Base-by-base conservation (phyloP, 176 grass and related monocot genomes). In the Ampelocalamus luodianensis region DNA sequence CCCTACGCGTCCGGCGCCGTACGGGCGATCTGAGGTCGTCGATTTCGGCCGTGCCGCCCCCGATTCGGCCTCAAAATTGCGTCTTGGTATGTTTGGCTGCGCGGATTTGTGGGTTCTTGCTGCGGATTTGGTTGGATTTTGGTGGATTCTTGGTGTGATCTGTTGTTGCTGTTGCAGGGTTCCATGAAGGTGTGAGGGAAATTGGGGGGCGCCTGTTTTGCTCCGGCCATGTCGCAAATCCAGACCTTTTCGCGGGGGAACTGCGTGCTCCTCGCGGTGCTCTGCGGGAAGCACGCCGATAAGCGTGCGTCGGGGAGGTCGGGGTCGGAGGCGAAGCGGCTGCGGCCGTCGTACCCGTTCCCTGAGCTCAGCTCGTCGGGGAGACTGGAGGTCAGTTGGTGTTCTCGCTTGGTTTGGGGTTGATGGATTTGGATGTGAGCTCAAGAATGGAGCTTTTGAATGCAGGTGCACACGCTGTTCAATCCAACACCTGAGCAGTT, bases 401-500 rank as follows among this genome's bases (percentile, higher is more conserved):
- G 23, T 68, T 79, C 36, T 77, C 4, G 49, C 45, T 64, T 77
- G 40, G n/a, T 76, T 16, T 48, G 37, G 14, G 23, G 15, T 56
- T 37, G 3, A 43, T 78, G 46, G 53, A 53, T 42, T 86, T 74
- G 68, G 45, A 61, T 61, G 54, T 66, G 12, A 75, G 45, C 65
- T 84, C 2, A 85, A 74, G 6, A 27, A 36, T 5, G 72, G 34
- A 34, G 39, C 70, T 88, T 85, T 55, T 43, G 20, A 76, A 67
- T 85, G 88, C 88, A 99, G 96, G 88, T 96, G 87, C 93, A 96
- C 79, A 86, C 87, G 22, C 86, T 99, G 74, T 56, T 79, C 71
- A 99, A 96, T 83, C 96, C 96, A n/a, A 92, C 96, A 54, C 79
- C 85, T 0, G 93, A 99, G 79, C 89, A 92, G 79, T 99, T 96